Conservation (phyloP, 805 yeast species). For the Ogataea ganodermae region DNA sequence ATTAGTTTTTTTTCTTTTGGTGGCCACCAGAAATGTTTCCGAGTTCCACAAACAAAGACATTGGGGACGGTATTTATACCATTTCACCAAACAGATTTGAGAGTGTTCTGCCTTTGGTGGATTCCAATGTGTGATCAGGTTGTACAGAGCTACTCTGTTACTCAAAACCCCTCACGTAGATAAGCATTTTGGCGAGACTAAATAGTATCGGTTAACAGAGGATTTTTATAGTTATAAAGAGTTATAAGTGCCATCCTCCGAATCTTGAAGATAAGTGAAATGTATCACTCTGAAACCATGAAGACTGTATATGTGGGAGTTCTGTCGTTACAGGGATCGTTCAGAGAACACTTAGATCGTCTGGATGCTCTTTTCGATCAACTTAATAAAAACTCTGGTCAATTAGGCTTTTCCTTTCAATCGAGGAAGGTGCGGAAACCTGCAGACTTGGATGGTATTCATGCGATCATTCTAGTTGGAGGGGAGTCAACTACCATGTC, state of each 20-base stretch:
- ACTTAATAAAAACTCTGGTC: constrained; percentile 32
- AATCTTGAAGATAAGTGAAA: too few relatives aligned
- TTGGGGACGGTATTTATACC: neutral
- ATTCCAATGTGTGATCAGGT: neutral
- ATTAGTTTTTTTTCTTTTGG: neutral
- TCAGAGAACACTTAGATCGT: constrained; percentile 62
- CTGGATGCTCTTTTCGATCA: constrained; percentile 39
- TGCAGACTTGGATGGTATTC: constrained; percentile 50
- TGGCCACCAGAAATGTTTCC: neutral
- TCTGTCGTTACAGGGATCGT: constrained; percentile 79
- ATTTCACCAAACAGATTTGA: neutral
- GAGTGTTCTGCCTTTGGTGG: neutral
- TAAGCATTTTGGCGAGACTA: neutral
- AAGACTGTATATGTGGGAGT: constrained; percentile 54
- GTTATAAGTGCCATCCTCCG: too few relatives aligned
- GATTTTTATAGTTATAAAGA: neutral
- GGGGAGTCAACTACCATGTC: constrained; percentile 75
- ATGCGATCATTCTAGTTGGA: constrained; percentile 67
- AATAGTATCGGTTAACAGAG: neutral
- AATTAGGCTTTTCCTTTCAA: constrained; percentile 33
- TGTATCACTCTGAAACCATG: neutral
- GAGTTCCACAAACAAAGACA: neutral
- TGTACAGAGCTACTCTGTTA: neutral
- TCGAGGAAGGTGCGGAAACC: constrained; percentile 53
- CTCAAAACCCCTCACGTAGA: neutral